Conservation (phyloP, 139 green algal species). For the Chlorella sp. region DNA sequence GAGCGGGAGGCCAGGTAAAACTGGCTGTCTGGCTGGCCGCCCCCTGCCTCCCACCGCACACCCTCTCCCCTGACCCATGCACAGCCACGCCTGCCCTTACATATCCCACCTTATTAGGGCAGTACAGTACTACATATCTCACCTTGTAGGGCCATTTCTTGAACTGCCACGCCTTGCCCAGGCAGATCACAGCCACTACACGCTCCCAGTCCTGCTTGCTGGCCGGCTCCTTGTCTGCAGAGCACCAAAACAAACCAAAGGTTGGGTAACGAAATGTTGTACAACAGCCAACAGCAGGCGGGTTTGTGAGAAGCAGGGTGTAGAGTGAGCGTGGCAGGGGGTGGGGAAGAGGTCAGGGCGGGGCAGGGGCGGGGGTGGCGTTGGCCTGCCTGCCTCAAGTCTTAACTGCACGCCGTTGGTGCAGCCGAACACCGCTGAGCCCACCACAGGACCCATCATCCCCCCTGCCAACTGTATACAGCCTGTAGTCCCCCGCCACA, state of each 20-base stretch:
- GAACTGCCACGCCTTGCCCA: conserved; percentile 79
- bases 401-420: too few species aligned
- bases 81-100: not conserved
- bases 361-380: too few species aligned
- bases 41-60: not conserved
- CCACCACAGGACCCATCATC: too few species aligned
- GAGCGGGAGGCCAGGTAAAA: not conserved
- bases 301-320: not conserved
- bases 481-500: too few species aligned
- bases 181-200: conserved; percentile 76
- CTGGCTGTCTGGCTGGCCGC: not conserved
- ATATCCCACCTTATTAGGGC: too few species aligned
- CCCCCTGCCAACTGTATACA: too few species aligned
- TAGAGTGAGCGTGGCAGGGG: not conserved
- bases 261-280: too few species aligned
- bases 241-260: not conserved
- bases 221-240: conserved; percentile 35
- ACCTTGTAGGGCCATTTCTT: conserved; percentile 75
- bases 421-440: too few species aligned
- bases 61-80: not conserved
- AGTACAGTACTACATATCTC: too few species aligned
- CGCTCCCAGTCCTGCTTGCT: conserved; percentile 62
- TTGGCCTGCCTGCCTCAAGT: too few species aligned
- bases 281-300: too few species aligned
- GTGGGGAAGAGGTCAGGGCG: too few species aligned